Evolutionary conservation across 345 rosid genomes (phyloP).

Genomic region (Xanthoceras sorbifolium): DNA sequence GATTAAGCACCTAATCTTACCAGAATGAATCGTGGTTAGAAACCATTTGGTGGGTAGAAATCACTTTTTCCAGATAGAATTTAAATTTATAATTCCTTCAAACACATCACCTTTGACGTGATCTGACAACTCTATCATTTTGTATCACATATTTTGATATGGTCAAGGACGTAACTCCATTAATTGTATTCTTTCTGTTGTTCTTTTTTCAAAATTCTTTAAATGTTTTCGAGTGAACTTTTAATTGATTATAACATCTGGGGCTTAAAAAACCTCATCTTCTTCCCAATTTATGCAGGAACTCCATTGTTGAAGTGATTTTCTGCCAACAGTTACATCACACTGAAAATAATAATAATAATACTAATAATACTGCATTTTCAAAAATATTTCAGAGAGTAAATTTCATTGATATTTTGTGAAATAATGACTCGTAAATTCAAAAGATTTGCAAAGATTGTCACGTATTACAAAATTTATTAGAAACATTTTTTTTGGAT

Average conservation of each 20-base stretch:
- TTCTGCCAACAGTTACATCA: too few relatives aligned
- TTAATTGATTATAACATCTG: background rate
- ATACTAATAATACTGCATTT: too few relatives aligned
- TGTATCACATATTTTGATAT: constrained; percentile 15
- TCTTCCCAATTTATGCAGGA: background rate
- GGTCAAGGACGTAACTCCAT: constrained; percentile 15
- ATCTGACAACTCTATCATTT: constrained; percentile 25
- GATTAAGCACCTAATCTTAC: constrained; percentile 37
- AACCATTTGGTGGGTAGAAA: constrained; percentile 14
- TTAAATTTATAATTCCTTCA: constrained; percentile 8
- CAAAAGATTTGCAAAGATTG: too few relatives aligned
- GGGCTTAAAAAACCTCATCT: background rate
- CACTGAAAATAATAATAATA: too few relatives aligned
- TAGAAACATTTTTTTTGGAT: too few relatives aligned
- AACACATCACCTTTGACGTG: constrained; percentile 25
- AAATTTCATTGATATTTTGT: too few relatives aligned
- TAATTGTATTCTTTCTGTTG: constrained; percentile 15
- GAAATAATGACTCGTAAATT: too few relatives aligned
- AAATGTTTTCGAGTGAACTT: constrained; percentile 9
- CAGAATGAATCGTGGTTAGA: constrained; percentile 32
- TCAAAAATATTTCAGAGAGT: too few relatives aligned
- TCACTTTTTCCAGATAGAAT: constrained; percentile 8
- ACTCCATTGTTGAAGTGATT: too few relatives aligned
- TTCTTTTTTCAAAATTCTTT: constrained; percentile 1
- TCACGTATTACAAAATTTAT: too few relatives aligned